Percentiles rank a stretch among this genome's conserved stretches.
These are phyloP conservation scores for Tulasnella sp. DNA, from an alignment of 768 basidiomycete species.

Conservation along the genomic window DNA sequence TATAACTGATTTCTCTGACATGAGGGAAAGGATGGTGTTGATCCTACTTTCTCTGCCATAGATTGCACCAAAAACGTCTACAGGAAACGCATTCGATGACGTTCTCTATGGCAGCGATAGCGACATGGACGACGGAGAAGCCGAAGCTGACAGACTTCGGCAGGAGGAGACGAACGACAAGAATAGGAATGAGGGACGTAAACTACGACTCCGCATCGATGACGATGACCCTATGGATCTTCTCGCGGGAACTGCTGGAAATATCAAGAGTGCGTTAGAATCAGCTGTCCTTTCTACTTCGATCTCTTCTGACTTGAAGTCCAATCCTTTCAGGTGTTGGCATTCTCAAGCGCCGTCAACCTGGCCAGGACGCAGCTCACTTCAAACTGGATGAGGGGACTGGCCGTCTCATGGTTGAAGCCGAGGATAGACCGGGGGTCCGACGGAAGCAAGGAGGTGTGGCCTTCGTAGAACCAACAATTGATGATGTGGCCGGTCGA, in stretches of 20 bases:
- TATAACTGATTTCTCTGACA: conserved; percentile 27
- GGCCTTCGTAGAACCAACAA: conserved; percentile 28
- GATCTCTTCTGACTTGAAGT: too few species aligned
- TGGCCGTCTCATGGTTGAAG: conserved; percentile 66
- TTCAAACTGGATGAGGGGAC: conserved; percentile 83
- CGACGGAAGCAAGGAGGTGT: conserved; percentile 35
- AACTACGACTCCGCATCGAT: conserved; percentile 67
- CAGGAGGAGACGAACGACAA: conserved; percentile 32
- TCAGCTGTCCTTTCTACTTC: background rate
- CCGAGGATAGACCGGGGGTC: conserved; percentile 29
- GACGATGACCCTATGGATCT: conserved; percentile 94
- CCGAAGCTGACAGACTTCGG: conserved; percentile 23
- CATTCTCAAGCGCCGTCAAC: conserved; percentile 50
- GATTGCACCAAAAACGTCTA: conserved; percentile 33
- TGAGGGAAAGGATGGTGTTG: background rate
- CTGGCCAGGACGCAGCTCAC: conserved; percentile 71
- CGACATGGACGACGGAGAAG: conserved; percentile 52
- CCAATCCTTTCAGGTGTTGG: conserved; percentile 34
- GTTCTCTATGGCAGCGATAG: conserved; percentile 95
- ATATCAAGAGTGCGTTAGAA: conserved; percentile 21
- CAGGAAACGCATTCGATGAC: conserved; percentile 91
- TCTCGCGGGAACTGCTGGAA: conserved; percentile 63
- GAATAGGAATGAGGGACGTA: conserved; percentile 38
- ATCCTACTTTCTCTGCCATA: background rate
- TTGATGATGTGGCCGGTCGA: conserved; percentile 49